phyloP scores from a whole-genome alignment of 78 protist genomes.

The Dictyostelium intermedium region DNA sequence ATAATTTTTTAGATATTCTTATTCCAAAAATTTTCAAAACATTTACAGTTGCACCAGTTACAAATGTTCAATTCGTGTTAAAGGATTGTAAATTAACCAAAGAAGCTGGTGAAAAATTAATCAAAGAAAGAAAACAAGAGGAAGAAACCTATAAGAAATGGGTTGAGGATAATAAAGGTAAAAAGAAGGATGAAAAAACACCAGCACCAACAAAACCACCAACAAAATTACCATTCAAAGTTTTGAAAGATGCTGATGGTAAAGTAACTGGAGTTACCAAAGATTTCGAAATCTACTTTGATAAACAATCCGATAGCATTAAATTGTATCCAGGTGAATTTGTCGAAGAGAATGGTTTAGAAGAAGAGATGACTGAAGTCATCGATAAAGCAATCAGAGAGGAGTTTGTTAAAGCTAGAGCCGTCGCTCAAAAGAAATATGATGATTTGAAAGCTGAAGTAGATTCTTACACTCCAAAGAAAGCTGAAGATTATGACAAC shows the following conservation, averaged over 20 bases:
- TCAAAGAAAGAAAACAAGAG: not conserved
- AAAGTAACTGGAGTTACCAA: not conserved
- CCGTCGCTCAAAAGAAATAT: not conserved
- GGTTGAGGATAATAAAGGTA: not conserved
- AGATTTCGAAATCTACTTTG: not conserved
- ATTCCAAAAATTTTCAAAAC: constrained; percentile 13
- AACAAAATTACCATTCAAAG: not conserved
- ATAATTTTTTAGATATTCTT: constrained; percentile 10
- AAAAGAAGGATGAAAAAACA: not conserved
- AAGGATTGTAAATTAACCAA: not conserved
- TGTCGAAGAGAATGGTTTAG: constrained; percentile 11
- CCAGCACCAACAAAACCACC: not conserved
- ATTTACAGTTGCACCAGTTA: not conserved
- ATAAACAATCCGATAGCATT: constrained; percentile 10
- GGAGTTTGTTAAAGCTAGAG: constrained; percentile 1
- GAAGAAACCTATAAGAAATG: not conserved
- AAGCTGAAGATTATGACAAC: not conserved
- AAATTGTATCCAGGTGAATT: not conserved
- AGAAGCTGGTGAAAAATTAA: not conserved
- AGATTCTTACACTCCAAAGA: not conserved
- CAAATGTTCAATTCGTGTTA: not conserved
- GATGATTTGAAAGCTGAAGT: not conserved
- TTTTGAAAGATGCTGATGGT: not conserved
- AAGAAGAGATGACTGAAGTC: not conserved
- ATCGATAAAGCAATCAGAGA: not conserved